Percentiles rank a stretch among this genome's conserved stretches.
phyloP scores from a whole-genome alignment of 2,329 filamentous ascomycete genomes.

The Cercospora canescens region DNA sequence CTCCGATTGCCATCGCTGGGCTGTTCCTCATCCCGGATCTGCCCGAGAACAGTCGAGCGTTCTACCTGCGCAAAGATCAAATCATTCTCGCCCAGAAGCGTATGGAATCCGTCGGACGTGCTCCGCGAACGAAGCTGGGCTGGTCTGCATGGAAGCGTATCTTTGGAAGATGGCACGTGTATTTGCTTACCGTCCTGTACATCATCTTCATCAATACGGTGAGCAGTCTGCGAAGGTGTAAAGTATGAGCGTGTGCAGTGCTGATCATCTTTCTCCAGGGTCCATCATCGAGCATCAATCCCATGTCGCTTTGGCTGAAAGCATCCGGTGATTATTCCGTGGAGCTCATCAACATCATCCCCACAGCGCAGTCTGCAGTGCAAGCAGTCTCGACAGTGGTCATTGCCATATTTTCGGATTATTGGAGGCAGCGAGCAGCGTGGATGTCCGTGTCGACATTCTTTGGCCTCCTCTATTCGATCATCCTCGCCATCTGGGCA shows the following conservation, averaged over 20 bases:
- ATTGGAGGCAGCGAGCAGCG: slow-evolving; percentile 23
- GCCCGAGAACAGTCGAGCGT: slow-evolving; percentile 52
- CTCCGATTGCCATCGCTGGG: slow-evolving; percentile 53
- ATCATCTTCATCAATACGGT: slow-evolving; percentile 64
- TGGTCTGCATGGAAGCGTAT: slow-evolving; percentile 54
- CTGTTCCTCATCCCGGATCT: slow-evolving; percentile 53
- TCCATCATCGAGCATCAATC: slow-evolving; percentile 26
- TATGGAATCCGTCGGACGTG: slow-evolving; percentile 41
- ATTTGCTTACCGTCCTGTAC: slow-evolving; percentile 58
- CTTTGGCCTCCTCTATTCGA: slow-evolving; percentile 24
- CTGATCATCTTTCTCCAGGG: slow-evolving; percentile 5
- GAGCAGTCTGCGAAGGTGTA: neutral
- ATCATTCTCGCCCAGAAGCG: slow-evolving; percentile 49
- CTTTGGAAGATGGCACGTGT: slow-evolving; percentile 66
- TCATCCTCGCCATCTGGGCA: slow-evolving; percentile 36
- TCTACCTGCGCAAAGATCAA: slow-evolving; percentile 48
- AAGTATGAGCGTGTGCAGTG: neutral
- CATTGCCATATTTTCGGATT: slow-evolving; percentile 49
- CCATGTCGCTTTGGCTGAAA: slow-evolving; percentile 32
- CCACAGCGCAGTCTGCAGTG: slow-evolving; percentile 53
- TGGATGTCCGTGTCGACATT: slow-evolving; percentile 27
- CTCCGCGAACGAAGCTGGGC: slow-evolving; percentile 23
- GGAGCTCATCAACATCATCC: slow-evolving; percentile 58
- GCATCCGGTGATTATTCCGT: slow-evolving; percentile 47
- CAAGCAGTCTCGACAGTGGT: slow-evolving; percentile 60